phyloP scores from a whole-genome alignment of 257 asterid genomes.

The Jacaranda copaia region DNA sequence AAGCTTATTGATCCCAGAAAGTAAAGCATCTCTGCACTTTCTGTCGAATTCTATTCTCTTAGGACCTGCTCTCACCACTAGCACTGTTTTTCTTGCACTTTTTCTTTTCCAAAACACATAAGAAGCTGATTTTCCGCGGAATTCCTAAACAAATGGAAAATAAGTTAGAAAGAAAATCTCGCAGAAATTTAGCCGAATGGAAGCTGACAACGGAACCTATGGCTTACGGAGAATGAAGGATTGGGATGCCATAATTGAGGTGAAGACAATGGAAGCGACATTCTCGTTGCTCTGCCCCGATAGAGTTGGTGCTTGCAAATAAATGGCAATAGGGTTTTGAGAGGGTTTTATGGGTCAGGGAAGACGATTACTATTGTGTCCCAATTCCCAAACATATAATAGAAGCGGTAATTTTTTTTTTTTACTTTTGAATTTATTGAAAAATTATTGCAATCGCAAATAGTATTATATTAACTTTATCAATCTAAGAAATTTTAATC shows the following conservation, averaged over 20 bases:
- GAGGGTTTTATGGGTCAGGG: slow-evolving; percentile 30
- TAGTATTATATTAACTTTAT: no score
- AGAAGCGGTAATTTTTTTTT: no score
- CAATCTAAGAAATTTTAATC: no score
- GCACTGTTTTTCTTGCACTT: slow-evolving; percentile 32
- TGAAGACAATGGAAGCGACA: slow-evolving; percentile 53
- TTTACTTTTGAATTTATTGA: no score
- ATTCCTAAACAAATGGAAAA: slow-evolving; percentile 45
- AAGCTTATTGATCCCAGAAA: slow-evolving; percentile 88
- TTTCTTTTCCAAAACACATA: slow-evolving; percentile 51
- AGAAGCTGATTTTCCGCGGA: slow-evolving; percentile 42
- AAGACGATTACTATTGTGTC: neutral
- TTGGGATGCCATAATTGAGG: slow-evolving; percentile 37
- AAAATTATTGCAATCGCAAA: no score
- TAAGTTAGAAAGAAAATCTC: slow-evolving; percentile 8
- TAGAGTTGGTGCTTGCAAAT: slow-evolving; percentile 22
- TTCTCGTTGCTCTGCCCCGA: neutral
- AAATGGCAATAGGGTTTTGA: slow-evolving; percentile 44
- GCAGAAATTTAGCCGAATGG: slow-evolving; percentile 6
- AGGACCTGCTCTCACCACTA: slow-evolving; percentile 79
- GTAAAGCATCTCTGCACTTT: slow-evolving; percentile 77
- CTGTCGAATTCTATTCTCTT: slow-evolving; percentile 79
- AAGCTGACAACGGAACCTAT: neutral
- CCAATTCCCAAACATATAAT: no score
- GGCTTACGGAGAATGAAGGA: slow-evolving; percentile 53